Evolutionary conservation across 805 yeast genomes (phyloP).

Genomic region (Ascoidea asiatica): DNA sequence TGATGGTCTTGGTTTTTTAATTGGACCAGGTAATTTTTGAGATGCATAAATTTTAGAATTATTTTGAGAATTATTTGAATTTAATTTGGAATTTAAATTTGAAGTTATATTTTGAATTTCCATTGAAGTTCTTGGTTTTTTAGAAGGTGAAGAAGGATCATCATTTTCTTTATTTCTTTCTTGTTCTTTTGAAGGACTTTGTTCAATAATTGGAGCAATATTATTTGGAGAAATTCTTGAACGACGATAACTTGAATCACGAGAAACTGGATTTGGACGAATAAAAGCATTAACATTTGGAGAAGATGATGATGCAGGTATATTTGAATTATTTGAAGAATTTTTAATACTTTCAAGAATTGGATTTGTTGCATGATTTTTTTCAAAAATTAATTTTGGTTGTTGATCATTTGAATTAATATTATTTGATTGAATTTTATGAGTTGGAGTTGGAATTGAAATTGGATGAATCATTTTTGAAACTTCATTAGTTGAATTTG

Average conservation of each 20-base stretch:
- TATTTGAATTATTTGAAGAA: background rate
- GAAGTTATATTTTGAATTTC: conserved; percentile 11
- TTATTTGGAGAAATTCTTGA: background rate
- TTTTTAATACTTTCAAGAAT: too few relatives aligned
- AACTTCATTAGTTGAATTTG: background rate
- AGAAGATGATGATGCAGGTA: background rate
- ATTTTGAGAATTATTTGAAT: background rate
- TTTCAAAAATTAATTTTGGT: background rate
- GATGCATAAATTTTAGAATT: background rate
- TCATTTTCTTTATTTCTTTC: background rate
- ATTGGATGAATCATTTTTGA: background rate
- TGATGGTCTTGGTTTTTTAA: conserved; percentile 67
- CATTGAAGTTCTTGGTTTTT: conserved; percentile 12
- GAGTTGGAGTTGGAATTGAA: background rate
- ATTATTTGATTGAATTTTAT: too few relatives aligned
- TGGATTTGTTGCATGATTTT: background rate
- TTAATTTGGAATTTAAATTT: background rate
- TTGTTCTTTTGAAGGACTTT: conserved; percentile 8
- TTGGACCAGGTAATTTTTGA: conserved; percentile 23
- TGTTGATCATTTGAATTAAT: background rate
- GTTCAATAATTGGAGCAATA: background rate
- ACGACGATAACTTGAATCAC: background rate
- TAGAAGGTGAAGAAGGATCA: conserved; percentile 1
- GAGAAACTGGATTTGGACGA: background rate
- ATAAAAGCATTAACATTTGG: background rate